phyloP scores from a whole-genome alignment of 768 basidiomycete genomes.

The Amanita rubescens region DNA sequence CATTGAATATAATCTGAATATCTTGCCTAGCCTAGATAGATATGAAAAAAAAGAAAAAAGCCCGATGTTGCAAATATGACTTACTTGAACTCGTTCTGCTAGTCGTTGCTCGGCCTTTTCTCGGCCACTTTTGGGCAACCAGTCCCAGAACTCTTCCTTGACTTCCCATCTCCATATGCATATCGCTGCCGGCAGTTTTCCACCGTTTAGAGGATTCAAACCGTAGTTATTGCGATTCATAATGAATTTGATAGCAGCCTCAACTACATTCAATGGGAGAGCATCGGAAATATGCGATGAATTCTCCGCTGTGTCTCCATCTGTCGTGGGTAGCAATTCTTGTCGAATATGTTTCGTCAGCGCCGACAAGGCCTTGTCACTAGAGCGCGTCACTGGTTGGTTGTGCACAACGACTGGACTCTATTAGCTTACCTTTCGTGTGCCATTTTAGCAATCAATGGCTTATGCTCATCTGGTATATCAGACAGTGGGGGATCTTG shows the following conservation, averaged over 20 bases:
- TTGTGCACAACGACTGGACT: neutral
- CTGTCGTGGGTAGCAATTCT: constrained; percentile 55
- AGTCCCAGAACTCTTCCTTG: constrained; percentile 44
- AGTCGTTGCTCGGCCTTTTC: constrained; percentile 56
- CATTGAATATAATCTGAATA: constrained; percentile 45
- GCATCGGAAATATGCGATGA: constrained; percentile 27
- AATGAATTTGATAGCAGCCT: constrained; percentile 54
- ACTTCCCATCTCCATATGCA: constrained; percentile 88
- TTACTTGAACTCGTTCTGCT: constrained; percentile 59
- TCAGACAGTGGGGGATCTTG: constrained; percentile 41
- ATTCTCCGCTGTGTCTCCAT: constrained; percentile 44
- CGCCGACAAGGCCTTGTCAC: constrained; percentile 61
- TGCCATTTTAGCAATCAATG: constrained; percentile 73
- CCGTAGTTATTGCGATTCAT: constrained; percentile 79
- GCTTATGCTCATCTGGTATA: constrained; percentile 63
- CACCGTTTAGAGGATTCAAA: constrained; percentile 43
- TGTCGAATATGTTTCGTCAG: constrained; percentile 67
- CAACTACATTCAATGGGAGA: constrained; percentile 49
- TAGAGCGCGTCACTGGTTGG: constrained; percentile 21
- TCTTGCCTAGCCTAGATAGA: constrained; percentile 48
- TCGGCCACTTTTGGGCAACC: constrained; percentile 59
- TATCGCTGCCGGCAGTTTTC: constrained; percentile 53
- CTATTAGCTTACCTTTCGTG: constrained; percentile 69
- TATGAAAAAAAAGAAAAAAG: neutral
- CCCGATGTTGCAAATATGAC: constrained; percentile 11